Evolutionary conservation across 192 early-diverging fungal species (phyloP), one percentile per base, ranked within the genome.

Genomic region (Polychytrium aggregatum): DNA sequence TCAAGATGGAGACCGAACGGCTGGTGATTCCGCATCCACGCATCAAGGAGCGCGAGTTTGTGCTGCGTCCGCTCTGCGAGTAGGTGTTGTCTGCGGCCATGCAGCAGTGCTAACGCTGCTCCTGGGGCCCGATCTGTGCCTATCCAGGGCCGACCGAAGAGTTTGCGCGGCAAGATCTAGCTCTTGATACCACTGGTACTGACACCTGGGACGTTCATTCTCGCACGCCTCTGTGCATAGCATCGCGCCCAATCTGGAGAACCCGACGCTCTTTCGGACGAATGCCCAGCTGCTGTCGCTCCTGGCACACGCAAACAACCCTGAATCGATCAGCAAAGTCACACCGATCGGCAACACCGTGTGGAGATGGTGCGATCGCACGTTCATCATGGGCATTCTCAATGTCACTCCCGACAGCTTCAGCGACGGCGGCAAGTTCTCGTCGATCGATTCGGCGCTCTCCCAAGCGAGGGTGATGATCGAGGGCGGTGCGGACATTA

Each of bases 391-490:
- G 95, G 95, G 92, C 25, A 93, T 98, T 31, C 69, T 98, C 25
- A 98, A 97, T 49, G 84, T 88, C 30, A 98, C 95, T 0, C 93
- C 95, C 6, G 95, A 98, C 62, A 87, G 84, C 53, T 98, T 98
- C 59, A 85, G 82, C 41, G 95, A 98, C 57, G 95, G 93, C 51
- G 93, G 92, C 37, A 56, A 76, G 37, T 81, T 76, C 62, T 58
- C 33, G 27, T 50, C 56, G 11, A 44, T 78, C 3, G 83, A 85
- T 14, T 48, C 55, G 1, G 95, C 92, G 5, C 75, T 78, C 8
- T 55, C 65, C 22, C 71, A 76, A 14, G 88, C 88, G 1, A 51
- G 68, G 27, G 58, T 62, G 25, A 84, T 97, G 76, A 46, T 82
- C 9, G 59, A 63, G 8, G 73, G 76, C 37, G 91, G 93, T 18